Percentiles rank a stretch among this genome's conserved stretches.
phyloP scores from a whole-genome alignment of 352 stramenopile species.

The Phytophthora hybrid region DNA sequence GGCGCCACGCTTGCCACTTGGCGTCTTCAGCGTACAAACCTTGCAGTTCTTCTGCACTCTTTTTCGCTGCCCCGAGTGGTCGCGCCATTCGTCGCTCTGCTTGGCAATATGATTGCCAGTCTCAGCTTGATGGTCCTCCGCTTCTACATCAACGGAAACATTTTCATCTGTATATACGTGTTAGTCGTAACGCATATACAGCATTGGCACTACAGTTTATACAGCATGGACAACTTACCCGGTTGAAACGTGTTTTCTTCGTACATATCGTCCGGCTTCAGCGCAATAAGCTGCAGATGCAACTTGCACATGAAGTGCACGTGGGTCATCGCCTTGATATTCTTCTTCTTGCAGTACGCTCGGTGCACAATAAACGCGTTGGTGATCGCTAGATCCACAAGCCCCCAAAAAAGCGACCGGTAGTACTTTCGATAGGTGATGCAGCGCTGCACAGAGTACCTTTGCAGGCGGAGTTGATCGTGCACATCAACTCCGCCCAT shows the following conservation, averaged over 20 bases:
- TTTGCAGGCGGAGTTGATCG: slow-evolving; percentile 14
- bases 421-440: slow-evolving; percentile 23
- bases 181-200: slow-evolving; percentile 8
- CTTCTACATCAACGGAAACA: not conserved
- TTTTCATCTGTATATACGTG: slow-evolving; percentile 2
- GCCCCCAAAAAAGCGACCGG: slow-evolving; percentile 18
- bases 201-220: not conserved
- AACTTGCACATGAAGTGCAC: slow-evolving; percentile 11
- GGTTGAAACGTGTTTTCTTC: slow-evolving; percentile 7
- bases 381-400: slow-evolving; percentile 22
- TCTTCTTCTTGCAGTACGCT: slow-evolving; percentile 2
- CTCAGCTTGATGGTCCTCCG: not conserved
- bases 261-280: slow-evolving; percentile 5
- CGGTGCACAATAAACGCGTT: slow-evolving; percentile 20
- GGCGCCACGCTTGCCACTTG: slow-evolving; percentile 3
- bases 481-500: slow-evolving; percentile 29
- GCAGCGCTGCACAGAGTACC: slow-evolving; percentile 19
- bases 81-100: not conserved
- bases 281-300: slow-evolving; percentile 1
- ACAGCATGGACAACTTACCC: not conserved
- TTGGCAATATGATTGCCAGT: not conserved
- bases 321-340: slow-evolving; percentile 1
- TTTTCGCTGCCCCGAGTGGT: slow-evolving; percentile 10
- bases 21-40: slow-evolving; percentile 2
- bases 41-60: slow-evolving; percentile 9